Evolutionary conservation across 1,139 yeast species (phyloP).

Genomic region (Blastobotrys aristatus): DNA sequence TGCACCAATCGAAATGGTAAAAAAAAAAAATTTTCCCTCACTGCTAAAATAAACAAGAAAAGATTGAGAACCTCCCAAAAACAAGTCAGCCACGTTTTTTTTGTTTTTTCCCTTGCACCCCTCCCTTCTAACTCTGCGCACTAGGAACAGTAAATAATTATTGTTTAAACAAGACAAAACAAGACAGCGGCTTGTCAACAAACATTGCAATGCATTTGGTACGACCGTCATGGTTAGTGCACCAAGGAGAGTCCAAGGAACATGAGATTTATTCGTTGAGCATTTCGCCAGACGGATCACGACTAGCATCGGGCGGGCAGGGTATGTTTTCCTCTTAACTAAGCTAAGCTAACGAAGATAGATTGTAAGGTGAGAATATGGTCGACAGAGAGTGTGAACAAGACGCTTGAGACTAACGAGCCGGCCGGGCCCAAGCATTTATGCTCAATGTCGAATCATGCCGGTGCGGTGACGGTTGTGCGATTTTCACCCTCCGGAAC

Average conservation of each 20-base stretch:
- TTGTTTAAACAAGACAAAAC: background rate
- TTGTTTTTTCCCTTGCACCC: background rate
- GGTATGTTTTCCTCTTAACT: no score
- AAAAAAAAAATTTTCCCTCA: no score
- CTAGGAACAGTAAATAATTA: background rate
- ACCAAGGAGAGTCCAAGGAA: slow-evolving; percentile 67
- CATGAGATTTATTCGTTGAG: slow-evolving; percentile 83
- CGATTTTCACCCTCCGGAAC: slow-evolving; percentile 78
- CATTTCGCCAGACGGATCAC: slow-evolving; percentile 72
- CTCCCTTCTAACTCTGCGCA: background rate
- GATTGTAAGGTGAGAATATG: slow-evolving; percentile 90
- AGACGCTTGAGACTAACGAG: slow-evolving; percentile 29
- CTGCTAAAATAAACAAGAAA: background rate
- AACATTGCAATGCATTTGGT: slow-evolving; percentile 58
- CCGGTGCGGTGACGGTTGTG: slow-evolving; percentile 87
- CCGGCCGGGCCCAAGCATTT: slow-evolving; percentile 27
- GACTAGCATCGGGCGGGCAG: slow-evolving; percentile 91
- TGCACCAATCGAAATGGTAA: background rate
- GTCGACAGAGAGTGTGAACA: slow-evolving; percentile 60
- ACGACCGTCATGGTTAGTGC: slow-evolving; percentile 82
- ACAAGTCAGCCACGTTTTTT: background rate
- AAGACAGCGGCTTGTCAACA: background rate
- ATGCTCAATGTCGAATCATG: slow-evolving; percentile 37
- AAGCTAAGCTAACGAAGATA: no score
- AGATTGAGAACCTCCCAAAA: background rate